A percentile compares a stretch with the other conserved stretches of the same genome.
Conservation (phyloP, 768 basidiomycete species). For the Mycena polygramma region DNA sequence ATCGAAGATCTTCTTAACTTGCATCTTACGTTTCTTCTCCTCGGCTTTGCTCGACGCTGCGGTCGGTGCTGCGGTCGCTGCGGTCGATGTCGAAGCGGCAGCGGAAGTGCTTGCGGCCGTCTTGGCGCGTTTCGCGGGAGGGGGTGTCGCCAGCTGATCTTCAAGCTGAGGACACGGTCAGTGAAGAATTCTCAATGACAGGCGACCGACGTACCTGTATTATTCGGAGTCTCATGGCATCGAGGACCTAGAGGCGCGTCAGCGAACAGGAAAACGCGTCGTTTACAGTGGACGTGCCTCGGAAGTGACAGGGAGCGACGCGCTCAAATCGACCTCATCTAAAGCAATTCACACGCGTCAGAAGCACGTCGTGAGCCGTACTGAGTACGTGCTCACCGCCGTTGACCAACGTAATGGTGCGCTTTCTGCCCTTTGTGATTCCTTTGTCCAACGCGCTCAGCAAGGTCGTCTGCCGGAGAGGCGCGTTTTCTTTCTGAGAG, state of each 20-base stretch:
- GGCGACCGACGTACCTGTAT: conserved; percentile 33
- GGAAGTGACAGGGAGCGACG: conserved; percentile 41
- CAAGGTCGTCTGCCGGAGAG: conserved; percentile 35
- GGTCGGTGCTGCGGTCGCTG: conserved; percentile 37
- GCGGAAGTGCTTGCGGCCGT: conserved; percentile 37
- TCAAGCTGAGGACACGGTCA: conserved; percentile 45
- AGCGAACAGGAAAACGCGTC: conserved; percentile 1
- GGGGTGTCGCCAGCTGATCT: conserved; percentile 45
- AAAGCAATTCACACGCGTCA: conserved; percentile 7
- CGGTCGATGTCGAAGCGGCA: conserved; percentile 32
- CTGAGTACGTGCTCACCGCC: conserved; percentile 34
- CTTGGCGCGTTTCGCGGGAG: conserved; percentile 50
- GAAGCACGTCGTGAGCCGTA: conserved; percentile 3
- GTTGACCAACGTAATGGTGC: conserved; percentile 40
- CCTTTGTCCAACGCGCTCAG: conserved; percentile 40
- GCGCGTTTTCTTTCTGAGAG: conserved; percentile 36
- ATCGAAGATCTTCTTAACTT: conserved; percentile 56
- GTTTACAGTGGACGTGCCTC: conserved; percentile 29
- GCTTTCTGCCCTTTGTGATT: conserved; percentile 33
- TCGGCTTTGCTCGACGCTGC: conserved; percentile 47
- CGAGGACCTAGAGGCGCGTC: conserved; percentile 43
- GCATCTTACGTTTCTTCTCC: conserved; percentile 55
- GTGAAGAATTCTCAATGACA: too few relatives aligned
- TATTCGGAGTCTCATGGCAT: conserved; percentile 49
- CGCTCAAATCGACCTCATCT: conserved; percentile 45